A percentile compares a stretch with the other conserved stretches of the same genome.
Conservation (phyloP, 2,329 filamentous ascomycete species). For the Sporothrix euskadiensis region DNA sequence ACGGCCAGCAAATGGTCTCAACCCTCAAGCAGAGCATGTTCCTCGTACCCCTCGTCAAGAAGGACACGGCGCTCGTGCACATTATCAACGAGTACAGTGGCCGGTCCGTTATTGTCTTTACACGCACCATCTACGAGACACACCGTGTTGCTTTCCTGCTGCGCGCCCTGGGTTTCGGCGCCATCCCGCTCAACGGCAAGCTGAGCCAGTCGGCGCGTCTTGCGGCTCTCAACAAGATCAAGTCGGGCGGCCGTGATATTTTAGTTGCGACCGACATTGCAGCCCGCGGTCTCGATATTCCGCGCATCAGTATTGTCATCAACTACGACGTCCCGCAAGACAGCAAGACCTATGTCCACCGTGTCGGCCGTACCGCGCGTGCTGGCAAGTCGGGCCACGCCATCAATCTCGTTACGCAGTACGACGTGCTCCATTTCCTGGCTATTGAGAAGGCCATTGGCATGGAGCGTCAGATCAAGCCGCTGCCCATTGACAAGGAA, state of each 20-base stretch:
- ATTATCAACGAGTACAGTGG: conserved; percentile 83
- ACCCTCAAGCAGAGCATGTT: conserved; percentile 84
- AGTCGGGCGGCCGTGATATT: conserved; percentile 75
- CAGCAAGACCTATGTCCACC: conserved; percentile 87
- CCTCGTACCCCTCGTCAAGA: conserved; percentile 81
- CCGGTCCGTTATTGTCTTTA: conserved; percentile 88
- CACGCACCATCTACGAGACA: conserved; percentile 86
- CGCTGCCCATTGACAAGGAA: conserved; percentile 71
- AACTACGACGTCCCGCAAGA: conserved; percentile 84
- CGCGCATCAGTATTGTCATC: conserved; percentile 81
- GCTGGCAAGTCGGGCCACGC: conserved; percentile 83
- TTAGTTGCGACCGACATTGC: conserved; percentile 94
- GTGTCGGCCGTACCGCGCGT: conserved; percentile 83
- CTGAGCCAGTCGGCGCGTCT: conserved; percentile 84
- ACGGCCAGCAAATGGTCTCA: conserved; percentile 83
- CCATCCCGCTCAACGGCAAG: conserved; percentile 90
- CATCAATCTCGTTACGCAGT: conserved; percentile 80
- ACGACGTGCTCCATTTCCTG: conserved; percentile 77
- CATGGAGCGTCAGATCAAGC: conserved; percentile 63
- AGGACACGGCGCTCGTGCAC: conserved; percentile 87
- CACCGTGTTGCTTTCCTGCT: conserved; percentile 83
- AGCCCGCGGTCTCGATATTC: conserved; percentile 87
- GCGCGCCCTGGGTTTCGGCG: conserved; percentile 80
- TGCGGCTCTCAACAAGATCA: conserved; percentile 88
- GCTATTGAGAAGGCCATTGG: conserved; percentile 81